Conservation (phyloP, 306 rosid species). For the Lathyrus oleraceus region DNA sequence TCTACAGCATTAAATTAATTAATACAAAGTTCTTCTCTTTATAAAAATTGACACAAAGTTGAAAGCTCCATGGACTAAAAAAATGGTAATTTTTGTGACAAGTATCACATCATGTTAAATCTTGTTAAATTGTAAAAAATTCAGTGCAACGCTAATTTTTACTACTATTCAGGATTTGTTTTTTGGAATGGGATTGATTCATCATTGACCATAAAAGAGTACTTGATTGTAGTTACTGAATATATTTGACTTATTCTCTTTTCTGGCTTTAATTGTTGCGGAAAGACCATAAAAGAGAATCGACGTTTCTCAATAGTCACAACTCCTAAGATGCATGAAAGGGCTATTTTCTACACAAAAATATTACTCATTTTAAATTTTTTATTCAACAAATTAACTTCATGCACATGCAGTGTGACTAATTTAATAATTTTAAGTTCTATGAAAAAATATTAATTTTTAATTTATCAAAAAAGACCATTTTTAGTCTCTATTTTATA, state of each 20-base stretch:
- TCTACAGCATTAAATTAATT: constrained; percentile 20
- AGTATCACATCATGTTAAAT: background rate
- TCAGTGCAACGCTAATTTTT: background rate
- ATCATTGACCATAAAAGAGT: background rate
- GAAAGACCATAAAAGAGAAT: constrained; percentile 17
- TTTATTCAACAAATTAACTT: constrained; percentile 1
- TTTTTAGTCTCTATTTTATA: no score
- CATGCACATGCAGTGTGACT: background rate
- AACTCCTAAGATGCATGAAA: constrained; percentile 4
- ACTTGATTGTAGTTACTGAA: background rate
- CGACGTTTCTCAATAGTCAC: background rate
- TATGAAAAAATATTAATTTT: no score
- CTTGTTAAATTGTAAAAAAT: background rate
- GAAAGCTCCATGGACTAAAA: background rate
- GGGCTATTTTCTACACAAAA: background rate
- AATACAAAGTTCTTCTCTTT: constrained; percentile 22
- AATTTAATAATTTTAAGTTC: background rate
- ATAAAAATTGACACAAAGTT: background rate
- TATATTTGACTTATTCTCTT: constrained; percentile 23
- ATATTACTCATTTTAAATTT: background rate
- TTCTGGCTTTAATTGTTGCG: background rate
- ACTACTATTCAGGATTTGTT: background rate
- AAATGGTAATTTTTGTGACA: background rate
- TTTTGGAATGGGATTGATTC: background rate
- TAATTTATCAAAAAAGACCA: no score